Conservation (phyloP, 169 alveolate species). For the Cyclospora cayetanensis region DNA sequence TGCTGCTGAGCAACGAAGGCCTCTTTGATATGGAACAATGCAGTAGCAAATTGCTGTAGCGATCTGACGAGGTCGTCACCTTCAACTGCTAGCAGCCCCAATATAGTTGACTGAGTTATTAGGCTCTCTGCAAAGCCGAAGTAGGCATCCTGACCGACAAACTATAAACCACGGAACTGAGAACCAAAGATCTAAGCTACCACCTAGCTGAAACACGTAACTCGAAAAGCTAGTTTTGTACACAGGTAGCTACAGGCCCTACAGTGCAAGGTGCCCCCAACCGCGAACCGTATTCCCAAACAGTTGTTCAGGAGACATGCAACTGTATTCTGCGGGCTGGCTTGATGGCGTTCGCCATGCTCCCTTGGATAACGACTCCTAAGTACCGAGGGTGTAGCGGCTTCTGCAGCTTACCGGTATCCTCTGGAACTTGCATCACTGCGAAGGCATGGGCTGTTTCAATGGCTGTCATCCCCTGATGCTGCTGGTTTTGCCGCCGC, state of each 20-base stretch:
- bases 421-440: background rate
- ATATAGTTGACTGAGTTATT: background rate
- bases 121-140: background rate
- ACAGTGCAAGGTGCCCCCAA: too few species aligned
- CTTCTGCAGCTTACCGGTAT: background rate
- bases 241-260: too few species aligned
- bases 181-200: too few species aligned
- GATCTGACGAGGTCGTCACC: background rate
- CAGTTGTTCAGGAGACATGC: too few species aligned
- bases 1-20: background rate
- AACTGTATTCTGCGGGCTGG: too few species aligned
- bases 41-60: background rate
- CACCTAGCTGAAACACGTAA: too few species aligned
- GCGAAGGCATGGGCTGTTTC: background rate
- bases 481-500: constrained; percentile 13
- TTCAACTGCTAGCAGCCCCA: background rate
- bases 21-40: background rate
- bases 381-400: too few species aligned
- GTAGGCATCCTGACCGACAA: too few species aligned
- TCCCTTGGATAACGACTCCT: too few species aligned
- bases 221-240: too few species aligned
- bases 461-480: background rate
- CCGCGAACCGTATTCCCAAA: too few species aligned
- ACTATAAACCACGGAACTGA: background rate
- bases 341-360: too few species aligned